phyloP scores from a whole-genome alignment of 805 yeast species.

The Starmerella kuoi region DNA sequence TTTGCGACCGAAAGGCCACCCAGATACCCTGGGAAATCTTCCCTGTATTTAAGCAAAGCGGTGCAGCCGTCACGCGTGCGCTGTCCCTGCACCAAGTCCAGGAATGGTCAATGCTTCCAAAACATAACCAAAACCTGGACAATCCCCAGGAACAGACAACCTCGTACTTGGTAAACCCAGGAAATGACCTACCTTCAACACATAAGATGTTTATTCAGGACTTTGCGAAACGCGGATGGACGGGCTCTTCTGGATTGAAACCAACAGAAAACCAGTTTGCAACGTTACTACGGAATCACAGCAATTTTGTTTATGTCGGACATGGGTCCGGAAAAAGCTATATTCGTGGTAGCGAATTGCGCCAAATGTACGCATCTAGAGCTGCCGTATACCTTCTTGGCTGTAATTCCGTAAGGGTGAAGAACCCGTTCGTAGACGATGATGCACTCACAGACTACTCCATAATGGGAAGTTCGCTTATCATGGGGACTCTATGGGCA shows the following conservation, averaged over 20 bases:
- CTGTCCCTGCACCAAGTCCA: constrained; percentile 32
- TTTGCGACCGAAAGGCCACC: constrained; percentile 57
- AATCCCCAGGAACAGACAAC: neutral
- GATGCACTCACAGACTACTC: constrained; percentile 72
- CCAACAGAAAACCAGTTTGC: constrained; percentile 50
- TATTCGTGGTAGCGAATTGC: constrained; percentile 44
- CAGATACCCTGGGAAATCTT: constrained; percentile 85
- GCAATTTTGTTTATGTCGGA: constrained; percentile 68
- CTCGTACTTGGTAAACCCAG: constrained; percentile 68
- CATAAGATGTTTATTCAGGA: constrained; percentile 42
- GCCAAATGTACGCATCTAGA: constrained; percentile 31
- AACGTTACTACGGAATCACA: constrained; percentile 32
- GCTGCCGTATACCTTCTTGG: constrained; percentile 53
- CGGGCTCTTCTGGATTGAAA: constrained; percentile 39
- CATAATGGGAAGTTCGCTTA: constrained; percentile 68
- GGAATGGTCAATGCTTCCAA: constrained; percentile 2
- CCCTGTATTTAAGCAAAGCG: constrained; percentile 23
- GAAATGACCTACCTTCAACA: constrained; percentile 59
- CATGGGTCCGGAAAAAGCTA: constrained; percentile 96
- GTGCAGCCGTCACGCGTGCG: constrained; percentile 17
- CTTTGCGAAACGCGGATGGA: constrained; percentile 38
- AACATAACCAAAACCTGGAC: neutral
- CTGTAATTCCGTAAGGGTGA: constrained; percentile 67
- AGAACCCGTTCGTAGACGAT: constrained; percentile 44
- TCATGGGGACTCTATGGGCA: constrained; percentile 86